These are phyloP conservation scores for Cytospora piceae DNA, from an alignment of 2,329 filamentous ascomycete species.

Conservation along the genomic window DNA sequence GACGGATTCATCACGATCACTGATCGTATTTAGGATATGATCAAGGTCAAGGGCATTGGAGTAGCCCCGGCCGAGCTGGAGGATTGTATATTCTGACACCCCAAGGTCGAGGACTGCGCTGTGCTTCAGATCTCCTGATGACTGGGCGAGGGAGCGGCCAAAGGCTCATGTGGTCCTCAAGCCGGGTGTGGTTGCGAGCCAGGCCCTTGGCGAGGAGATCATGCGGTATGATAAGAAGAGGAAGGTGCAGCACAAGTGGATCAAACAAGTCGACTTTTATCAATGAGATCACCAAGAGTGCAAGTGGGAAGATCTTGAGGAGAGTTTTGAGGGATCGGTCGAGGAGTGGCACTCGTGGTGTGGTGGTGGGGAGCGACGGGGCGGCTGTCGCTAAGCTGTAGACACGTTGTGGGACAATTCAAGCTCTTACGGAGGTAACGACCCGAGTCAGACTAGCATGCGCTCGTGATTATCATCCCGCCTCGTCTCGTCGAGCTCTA, in stretches of 20 bases:
- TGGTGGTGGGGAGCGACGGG: slow-evolving; percentile 15
- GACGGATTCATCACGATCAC: slow-evolving; percentile 61
- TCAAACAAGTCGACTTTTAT: slow-evolving; percentile 47
- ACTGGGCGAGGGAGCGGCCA: slow-evolving; percentile 60
- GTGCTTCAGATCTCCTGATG: slow-evolving; percentile 58
- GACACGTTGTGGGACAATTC: too few relatives aligned
- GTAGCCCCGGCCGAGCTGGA: slow-evolving; percentile 41
- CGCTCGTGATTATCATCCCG: too few relatives aligned
- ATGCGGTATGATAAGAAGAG: slow-evolving; percentile 53
- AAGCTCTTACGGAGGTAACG: too few relatives aligned
- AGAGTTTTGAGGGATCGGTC: slow-evolving; percentile 63
- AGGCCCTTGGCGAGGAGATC: slow-evolving; percentile 44
- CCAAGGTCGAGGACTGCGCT: slow-evolving; percentile 59
- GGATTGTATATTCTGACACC: slow-evolving; percentile 38
- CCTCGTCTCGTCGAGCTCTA: too few relatives aligned
- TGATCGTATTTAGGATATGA: slow-evolving; percentile 66
- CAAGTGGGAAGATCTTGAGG: slow-evolving; percentile 61
- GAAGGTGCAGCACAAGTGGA: slow-evolving; percentile 56
- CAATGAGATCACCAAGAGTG: slow-evolving; percentile 58
- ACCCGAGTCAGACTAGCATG: too few relatives aligned
- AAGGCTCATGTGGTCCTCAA: slow-evolving; percentile 63
- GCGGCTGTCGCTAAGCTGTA: slow-evolving; percentile 6
- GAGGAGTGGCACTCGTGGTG: slow-evolving; percentile 42
- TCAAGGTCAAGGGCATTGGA: slow-evolving; percentile 41
- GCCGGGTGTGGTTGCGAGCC: slow-evolving; percentile 26